Evolutionary conservation across 257 asterid species (phyloP).

Genomic region (Asclepias syriaca): DNA sequence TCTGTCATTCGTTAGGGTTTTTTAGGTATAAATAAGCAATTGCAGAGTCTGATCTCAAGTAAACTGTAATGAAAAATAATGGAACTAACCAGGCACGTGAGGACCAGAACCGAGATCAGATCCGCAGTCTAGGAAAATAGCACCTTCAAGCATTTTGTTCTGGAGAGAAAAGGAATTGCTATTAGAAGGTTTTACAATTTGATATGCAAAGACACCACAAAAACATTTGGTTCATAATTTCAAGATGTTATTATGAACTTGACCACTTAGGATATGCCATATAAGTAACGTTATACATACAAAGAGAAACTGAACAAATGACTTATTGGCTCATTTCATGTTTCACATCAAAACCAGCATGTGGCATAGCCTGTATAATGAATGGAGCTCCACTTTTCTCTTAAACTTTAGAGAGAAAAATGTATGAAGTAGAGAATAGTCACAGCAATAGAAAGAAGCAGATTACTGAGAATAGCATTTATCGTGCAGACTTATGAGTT

Average conservation of each 20-base stretch:
- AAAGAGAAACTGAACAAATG: not conserved
- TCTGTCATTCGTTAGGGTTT: not conserved
- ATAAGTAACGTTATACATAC: not conserved
- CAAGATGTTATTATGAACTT: not conserved
- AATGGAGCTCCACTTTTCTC: not conserved
- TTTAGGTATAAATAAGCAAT: not conserved
- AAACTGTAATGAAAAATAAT: not conserved
- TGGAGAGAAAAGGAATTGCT: conserved; percentile 22
- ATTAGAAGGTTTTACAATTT: conserved; percentile 12
- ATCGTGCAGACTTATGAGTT: not conserved
- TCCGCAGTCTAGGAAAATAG: conserved; percentile 83
- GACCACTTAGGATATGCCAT: not conserved
- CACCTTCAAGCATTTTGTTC: conserved; percentile 74
- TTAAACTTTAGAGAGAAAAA: not conserved
- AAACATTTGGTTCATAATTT: not conserved
- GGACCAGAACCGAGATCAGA: conserved; percentile 89
- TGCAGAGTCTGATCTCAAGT: not conserved
- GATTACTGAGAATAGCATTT: not conserved
- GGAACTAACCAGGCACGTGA: conserved; percentile 84
- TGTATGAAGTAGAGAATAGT: not conserved
- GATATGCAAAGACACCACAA: not conserved
- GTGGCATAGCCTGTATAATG: not conserved
- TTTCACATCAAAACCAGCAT: not conserved
- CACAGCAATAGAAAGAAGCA: not conserved
- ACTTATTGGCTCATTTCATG: not conserved